Percentiles rank a stretch among this genome's conserved stretches.
phyloP scores from a whole-genome alignment of 805 yeast species.

The Lipomyces chichibuensis region DNA sequence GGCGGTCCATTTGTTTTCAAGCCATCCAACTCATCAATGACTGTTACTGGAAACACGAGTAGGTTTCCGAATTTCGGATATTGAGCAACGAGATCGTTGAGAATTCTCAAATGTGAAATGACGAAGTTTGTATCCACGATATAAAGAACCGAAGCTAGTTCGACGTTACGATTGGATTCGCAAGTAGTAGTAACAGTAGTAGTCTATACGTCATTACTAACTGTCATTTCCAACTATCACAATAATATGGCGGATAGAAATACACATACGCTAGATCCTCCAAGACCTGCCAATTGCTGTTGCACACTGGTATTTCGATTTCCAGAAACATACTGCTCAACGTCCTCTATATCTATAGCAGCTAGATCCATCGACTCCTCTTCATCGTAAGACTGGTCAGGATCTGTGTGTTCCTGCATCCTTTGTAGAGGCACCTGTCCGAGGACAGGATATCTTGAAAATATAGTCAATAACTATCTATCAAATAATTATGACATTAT shows the following conservation, averaged over 20 bases:
- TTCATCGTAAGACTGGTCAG: conserved; percentile 1
- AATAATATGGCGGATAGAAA: not conserved
- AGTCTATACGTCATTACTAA: not conserved
- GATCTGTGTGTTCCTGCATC: not conserved
- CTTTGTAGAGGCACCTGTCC: not conserved
- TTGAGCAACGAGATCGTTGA: conserved; percentile 56
- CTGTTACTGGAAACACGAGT: conserved; percentile 71
- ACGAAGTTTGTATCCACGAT: conserved; percentile 85
- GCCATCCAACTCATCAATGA: conserved; percentile 80
- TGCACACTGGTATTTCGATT: not conserved
- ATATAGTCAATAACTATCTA: not conserved
- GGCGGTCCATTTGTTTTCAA: conserved; percentile 55
- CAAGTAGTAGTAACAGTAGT: conserved; percentile 3
- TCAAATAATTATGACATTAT: too few relatives aligned
- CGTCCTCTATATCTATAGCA: conserved; percentile 2
- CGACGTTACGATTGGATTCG: conserved; percentile 2
- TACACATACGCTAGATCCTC: not conserved
- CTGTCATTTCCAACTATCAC: not conserved
- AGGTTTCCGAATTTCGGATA: conserved; percentile 50
- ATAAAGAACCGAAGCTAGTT: conserved; percentile 20
- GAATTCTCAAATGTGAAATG: conserved; percentile 63
- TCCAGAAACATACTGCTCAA: not conserved
- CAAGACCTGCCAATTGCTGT: not conserved
- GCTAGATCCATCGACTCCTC: conserved; percentile 24
- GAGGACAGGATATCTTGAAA: not conserved